Evolutionary conservation across 495 filamentous ascomycete species (phyloP), one percentile per base, ranked within the genome.

Genomic region (Penicillium pulvis): DNA sequence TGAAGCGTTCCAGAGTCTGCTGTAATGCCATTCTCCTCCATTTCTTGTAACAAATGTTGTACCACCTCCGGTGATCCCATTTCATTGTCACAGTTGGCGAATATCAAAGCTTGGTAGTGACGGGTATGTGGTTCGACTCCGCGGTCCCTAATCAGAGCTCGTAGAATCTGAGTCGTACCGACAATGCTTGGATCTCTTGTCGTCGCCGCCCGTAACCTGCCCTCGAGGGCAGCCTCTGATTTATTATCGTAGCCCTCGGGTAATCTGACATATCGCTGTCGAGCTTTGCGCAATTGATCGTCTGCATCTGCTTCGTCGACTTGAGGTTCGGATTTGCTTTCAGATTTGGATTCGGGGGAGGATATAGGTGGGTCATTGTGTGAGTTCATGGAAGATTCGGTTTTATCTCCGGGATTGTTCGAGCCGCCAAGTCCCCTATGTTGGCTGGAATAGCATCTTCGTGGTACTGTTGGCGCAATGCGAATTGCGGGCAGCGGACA

Each of bases 101-200:
- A 75, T 46, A 96, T 85, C 33, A 97, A 74, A 1, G 85, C 83
- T 59, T 87, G 82, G 70, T 93, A 97, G 51, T 96, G 79, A 23
- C 81, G 74, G 19, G 77, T 64, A 63, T 84, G 86, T 17, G 91
- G 91, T 57, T 65, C 70, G 69, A 92, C 83, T 53, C 81, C 71
- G 31, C 85, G 83, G 31, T 81, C 79, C 30, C 76, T 72, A 50
- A 96, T 74, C 20, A 96, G 74, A 7, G 60, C 51, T 16, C 67
- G 62, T 24, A 80, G 45, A 14, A 75, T 66, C 23, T 69, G 63
- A 44, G 64, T 71, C 48, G 69, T 62, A 30, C 55, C 62, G 1
- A 51, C 36, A 28, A 78, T 64, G 8, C 54, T 67, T 0, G 69
- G 69, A 10, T 52, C 39, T 1, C 59, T 63, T 20, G 56, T 49